Base-by-base conservation (phyloP, 176 grass and related monocot species). In the Thalia dealbata region DNA sequence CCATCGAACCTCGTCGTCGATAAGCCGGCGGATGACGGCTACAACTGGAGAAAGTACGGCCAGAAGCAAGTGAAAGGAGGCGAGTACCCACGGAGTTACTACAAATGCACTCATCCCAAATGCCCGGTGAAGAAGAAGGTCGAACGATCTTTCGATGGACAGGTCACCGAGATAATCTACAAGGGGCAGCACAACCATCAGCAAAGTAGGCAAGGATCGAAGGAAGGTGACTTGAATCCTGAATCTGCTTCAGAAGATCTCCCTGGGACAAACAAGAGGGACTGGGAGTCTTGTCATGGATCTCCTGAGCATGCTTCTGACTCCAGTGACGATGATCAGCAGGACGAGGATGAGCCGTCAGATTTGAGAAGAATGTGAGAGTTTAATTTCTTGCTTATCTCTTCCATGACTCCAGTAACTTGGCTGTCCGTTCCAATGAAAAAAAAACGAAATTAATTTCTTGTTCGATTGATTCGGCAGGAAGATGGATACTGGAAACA, bases 41-140 rank as follows among this genome's bases (percentile, higher is more conserved):
- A 63, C 58, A 75, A 75, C 4, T 75, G 73, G 73, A 22, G 35
- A 7, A 75, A 74, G 38, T 74, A 72, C 4, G 70, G 70, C 5
- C 70, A 72, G 45, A 72, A 72, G 25, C 70, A 72, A n/a, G 70
- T 72, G 50, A 72, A 72, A 54, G 70, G 70, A 11, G 70, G 70
- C 6, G 70, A 72, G 22, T 72, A 72, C 22, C 70, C 70, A 10
- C 46, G 70, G 3, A 72, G 70, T 19, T 72, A 72, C 45, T 72
- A 72, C 70, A 72, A 72, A 54, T 72, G 70, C 18, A 72, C 70
- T 43, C 70, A 72, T 72, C 70, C 46, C 0, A 72, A 72, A 30
- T 72, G 70, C 70, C 70, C 70, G 8, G 70, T 72, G 30, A 72
- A 54, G 70, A 72, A 72, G 70, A 72, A 72, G 70, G 70, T 72